Percentiles rank a stretch among this genome's conserved stretches.
Conservation (phyloP, 208 protist genomes). For the Wallacemonas sp. region DNA sequence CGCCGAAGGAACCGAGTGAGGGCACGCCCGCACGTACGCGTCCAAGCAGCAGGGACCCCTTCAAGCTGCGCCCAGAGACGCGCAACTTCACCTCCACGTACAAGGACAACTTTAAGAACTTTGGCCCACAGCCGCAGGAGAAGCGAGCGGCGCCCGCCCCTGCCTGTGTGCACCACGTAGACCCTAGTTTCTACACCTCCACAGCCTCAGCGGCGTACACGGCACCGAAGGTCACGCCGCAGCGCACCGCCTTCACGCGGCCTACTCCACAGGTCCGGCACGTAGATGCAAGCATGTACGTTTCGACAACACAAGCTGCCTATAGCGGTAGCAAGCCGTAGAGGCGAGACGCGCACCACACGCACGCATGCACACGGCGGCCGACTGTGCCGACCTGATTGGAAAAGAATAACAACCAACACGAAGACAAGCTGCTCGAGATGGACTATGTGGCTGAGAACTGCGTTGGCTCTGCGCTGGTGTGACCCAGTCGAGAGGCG, state of each 20-base stretch:
- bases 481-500: no score
- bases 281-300: constrained; percentile 48
- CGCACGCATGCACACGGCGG: no score
- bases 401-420: no score
- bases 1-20: background rate
- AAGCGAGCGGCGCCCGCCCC: constrained; percentile 10
- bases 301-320: constrained; percentile 37
- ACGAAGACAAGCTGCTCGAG: no score
- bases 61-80: constrained; percentile 17
- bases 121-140: constrained; percentile 4
- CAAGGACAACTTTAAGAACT: constrained; percentile 40
- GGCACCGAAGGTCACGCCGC: background rate
- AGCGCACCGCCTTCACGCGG: constrained; percentile 9
- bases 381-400: no score
- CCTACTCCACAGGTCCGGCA: constrained; percentile 24
- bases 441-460: no score
- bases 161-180: constrained; percentile 53
- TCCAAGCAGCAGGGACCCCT: constrained; percentile 8
- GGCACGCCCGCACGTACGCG: background rate
- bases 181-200: constrained; percentile 55
- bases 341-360: no score
- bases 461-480: no score
- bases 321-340: constrained; percentile 23
- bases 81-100: constrained; percentile 40
- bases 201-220: constrained; percentile 4